Conservation (phyloP, 75 land plant genomes). For the Pinus albicaulis region DNA sequence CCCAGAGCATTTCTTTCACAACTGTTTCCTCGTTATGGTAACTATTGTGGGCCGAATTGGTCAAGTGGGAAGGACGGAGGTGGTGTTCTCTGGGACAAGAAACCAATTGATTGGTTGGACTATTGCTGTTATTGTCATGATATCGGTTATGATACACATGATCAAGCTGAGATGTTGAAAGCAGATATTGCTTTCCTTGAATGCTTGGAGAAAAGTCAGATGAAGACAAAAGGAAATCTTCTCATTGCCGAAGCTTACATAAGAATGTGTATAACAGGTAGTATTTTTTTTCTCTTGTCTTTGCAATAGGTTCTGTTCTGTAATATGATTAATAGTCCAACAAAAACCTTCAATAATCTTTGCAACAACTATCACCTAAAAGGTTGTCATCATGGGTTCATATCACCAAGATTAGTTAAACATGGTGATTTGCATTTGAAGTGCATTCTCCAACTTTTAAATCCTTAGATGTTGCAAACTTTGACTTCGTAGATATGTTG, state of each 20-base stretch:
- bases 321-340: not conserved
- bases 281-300: not conserved
- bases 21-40: constrained; percentile 92
- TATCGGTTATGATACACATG: constrained; percentile 84
- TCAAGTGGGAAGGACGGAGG: constrained; percentile 90
- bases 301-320: not conserved
- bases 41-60: constrained; percentile 99
- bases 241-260: constrained; percentile 44
- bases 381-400: not conserved
- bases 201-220: constrained; percentile 65
- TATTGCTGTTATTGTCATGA: constrained; percentile 96
- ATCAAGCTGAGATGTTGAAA: constrained; percentile 69
- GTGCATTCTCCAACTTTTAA: not conserved
- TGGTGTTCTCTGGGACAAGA: constrained; percentile 74
- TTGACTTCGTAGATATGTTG: constrained; percentile 5
- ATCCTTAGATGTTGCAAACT: not conserved
- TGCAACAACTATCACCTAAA: too few relatives aligned
- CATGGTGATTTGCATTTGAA: not conserved
- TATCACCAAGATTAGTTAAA: not conserved
- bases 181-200: constrained; percentile 83
- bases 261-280: constrained; percentile 70
- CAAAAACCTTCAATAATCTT: not conserved
- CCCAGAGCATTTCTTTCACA: constrained; percentile 80
- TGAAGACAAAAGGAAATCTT: constrained; percentile 34
- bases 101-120: constrained; percentile 92